Conservation (phyloP, 2,329 filamentous ascomycete genomes). For the Malbranchea cinnamomea region DNA sequence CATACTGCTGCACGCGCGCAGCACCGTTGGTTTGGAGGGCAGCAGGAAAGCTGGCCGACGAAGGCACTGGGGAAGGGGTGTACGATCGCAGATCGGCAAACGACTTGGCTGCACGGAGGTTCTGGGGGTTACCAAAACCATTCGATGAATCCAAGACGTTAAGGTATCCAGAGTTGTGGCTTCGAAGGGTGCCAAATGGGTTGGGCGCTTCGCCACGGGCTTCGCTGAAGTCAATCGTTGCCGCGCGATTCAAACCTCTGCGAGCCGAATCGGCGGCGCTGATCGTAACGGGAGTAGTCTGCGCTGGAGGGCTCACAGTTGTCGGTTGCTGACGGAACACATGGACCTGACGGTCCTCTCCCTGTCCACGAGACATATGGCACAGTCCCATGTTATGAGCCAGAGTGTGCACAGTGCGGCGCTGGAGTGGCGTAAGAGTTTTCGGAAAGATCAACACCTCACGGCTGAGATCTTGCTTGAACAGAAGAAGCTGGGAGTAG, state of each 20-base stretch:
- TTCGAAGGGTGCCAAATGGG: constrained; percentile 57
- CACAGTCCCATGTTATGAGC: constrained; percentile 89
- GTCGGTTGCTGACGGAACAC: constrained; percentile 50
- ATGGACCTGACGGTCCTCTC: constrained; percentile 77
- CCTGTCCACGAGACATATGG: constrained; percentile 77
- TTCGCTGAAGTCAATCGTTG: constrained; percentile 93
- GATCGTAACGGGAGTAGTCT: constrained; percentile 46
- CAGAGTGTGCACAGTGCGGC: constrained; percentile 81
- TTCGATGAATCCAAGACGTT: constrained; percentile 66
- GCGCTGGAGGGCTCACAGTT: constrained; percentile 47
- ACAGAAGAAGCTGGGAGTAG: constrained; percentile 79
- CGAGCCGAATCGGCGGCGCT: constrained; percentile 63
- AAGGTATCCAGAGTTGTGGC: constrained; percentile 66
- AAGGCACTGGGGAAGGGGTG: constrained; percentile 82
- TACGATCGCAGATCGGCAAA: constrained; percentile 92
- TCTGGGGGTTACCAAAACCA: constrained; percentile 52
- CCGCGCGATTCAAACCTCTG: constrained; percentile 75
- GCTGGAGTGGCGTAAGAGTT: constrained; percentile 65
- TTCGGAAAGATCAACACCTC: constrained; percentile 76
- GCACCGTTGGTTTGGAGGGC: constrained; percentile 48
- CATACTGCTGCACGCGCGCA: constrained; percentile 40
- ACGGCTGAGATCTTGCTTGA: constrained; percentile 63
- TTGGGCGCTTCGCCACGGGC: constrained; percentile 56
- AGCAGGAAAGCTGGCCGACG: constrained; percentile 73
- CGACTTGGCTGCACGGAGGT: constrained; percentile 85